Evolutionary conservation across 768 basidiomycete genomes (phyloP).

Genomic region (Tulasnella sp.): DNA sequence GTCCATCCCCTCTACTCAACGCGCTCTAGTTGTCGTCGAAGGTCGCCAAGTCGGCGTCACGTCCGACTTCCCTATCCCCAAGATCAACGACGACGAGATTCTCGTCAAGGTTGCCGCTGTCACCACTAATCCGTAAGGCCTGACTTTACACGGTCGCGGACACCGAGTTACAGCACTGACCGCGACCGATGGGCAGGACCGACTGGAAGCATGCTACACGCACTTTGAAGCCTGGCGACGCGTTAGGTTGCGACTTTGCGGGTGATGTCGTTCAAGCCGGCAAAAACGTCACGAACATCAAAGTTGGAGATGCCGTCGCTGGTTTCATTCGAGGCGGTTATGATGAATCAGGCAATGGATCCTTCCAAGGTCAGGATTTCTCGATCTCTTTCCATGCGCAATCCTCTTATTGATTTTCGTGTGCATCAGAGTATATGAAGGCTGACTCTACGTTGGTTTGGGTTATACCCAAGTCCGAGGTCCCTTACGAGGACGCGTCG

Average conservation of each 20-base stretch:
- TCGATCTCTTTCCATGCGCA: background rate
- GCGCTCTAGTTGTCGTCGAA: background rate
- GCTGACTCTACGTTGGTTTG: constrained; percentile 26
- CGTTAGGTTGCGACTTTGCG: constrained; percentile 31
- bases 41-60: background rate
- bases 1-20: constrained; percentile 11
- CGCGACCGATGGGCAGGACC: background rate
- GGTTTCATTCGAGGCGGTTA: constrained; percentile 30
- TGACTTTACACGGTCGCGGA: no score
- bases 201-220: constrained; percentile 19
- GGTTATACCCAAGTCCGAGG: constrained; percentile 25
- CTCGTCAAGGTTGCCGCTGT: constrained; percentile 27
- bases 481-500: constrained; percentile 31
- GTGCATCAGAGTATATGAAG: constrained; percentile 27
- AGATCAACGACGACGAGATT: constrained; percentile 7
- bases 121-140: constrained; percentile 29
- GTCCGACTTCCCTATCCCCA: background rate
- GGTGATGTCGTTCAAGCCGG: constrained; percentile 31
- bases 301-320: constrained; percentile 31
- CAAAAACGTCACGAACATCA: constrained; percentile 24
- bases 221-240: constrained; percentile 28
- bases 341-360: constrained; percentile 27
- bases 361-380: constrained; percentile 29
- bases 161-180: background rate
- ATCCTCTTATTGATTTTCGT: background rate